Evolutionary conservation across 148 eudicot species (phyloP).

Genomic region (Fagopyrum esculentum): DNA sequence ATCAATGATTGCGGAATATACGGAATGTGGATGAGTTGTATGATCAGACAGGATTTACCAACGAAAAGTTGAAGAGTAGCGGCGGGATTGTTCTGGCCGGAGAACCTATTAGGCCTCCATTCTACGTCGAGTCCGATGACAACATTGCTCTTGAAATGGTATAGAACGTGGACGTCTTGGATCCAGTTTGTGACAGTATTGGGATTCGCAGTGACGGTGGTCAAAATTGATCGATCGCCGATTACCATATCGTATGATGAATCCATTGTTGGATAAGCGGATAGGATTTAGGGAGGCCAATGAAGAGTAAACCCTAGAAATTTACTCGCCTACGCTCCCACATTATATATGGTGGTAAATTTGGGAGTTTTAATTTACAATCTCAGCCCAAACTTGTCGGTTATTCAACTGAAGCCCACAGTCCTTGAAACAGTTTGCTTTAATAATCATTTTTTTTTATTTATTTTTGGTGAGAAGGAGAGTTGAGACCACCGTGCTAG

Average conservation of each 20-base stretch:
- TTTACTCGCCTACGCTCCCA: no score
- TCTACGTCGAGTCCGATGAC: conserved; percentile 38
- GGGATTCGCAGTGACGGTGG: conserved; percentile 24
- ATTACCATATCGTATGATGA: background rate
- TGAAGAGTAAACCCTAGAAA: background rate
- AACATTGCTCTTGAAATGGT: conserved; percentile 13
- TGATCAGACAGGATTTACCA: conserved; percentile 23
- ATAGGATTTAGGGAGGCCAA: background rate
- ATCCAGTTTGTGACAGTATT: conserved; percentile 23
- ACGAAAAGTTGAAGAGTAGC: conserved; percentile 35
- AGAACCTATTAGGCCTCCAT: conserved; percentile 20
- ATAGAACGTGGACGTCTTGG: conserved; percentile 1
- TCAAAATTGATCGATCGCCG: background rate
- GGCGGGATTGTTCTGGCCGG: background rate
- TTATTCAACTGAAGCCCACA: no score
- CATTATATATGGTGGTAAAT: no score
- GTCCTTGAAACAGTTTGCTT: no score
- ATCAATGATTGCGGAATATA: conserved; percentile 16
- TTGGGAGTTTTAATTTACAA: no score
- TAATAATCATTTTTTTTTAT: no score
- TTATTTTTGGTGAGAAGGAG: no score
- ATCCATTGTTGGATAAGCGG: background rate
- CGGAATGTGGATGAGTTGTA: conserved; percentile 22
- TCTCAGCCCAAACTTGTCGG: no score
- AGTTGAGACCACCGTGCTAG: no score